These are phyloP conservation scores for Westerdykella aurantiaca DNA, from an alignment of 2,329 filamentous ascomycete genomes.

Conservation along the genomic window DNA sequence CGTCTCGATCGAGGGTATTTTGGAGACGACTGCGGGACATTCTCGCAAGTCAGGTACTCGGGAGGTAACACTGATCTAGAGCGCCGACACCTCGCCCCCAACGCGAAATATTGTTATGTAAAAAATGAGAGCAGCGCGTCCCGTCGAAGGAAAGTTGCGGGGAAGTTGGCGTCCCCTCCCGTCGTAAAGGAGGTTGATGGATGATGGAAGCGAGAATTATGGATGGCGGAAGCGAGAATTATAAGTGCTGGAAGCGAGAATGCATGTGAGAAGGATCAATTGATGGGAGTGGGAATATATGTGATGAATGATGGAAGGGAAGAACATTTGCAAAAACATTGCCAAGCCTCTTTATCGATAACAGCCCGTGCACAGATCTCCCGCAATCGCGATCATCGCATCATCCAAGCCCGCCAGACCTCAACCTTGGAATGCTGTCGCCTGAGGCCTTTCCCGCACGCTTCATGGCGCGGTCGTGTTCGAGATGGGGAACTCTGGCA, in stretches of 20 bases:
- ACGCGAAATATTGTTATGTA: too few species aligned
- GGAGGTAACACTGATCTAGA: too few species aligned
- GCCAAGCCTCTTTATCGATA: conserved; percentile 27
- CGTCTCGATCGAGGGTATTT: conserved; percentile 41
- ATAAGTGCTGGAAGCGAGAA: too few species aligned
- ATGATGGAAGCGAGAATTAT: too few species aligned
- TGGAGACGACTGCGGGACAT: conserved; percentile 29
- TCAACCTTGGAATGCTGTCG: not conserved
- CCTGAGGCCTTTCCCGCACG: conserved; percentile 2
- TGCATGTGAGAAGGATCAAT: not conserved
- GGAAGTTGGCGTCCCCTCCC: too few species aligned
- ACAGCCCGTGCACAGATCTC: conserved; percentile 8
- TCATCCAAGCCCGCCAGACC: not conserved
- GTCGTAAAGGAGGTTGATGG: too few species aligned
- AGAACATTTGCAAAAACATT: conserved; percentile 19
- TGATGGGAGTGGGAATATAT: not conserved
- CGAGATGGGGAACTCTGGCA: conserved; percentile 60
- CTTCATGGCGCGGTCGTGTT: conserved; percentile 19
- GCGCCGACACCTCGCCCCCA: too few species aligned
- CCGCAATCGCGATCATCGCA: not conserved
- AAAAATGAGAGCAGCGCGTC: too few species aligned
- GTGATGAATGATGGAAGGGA: not conserved
- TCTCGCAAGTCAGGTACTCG: conserved; percentile 11
- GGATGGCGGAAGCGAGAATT: too few species aligned
- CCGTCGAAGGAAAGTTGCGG: too few species aligned